phyloP scores from a whole-genome alignment of 805 yeast species.

The Jamesozyma jinghongensis region DNA sequence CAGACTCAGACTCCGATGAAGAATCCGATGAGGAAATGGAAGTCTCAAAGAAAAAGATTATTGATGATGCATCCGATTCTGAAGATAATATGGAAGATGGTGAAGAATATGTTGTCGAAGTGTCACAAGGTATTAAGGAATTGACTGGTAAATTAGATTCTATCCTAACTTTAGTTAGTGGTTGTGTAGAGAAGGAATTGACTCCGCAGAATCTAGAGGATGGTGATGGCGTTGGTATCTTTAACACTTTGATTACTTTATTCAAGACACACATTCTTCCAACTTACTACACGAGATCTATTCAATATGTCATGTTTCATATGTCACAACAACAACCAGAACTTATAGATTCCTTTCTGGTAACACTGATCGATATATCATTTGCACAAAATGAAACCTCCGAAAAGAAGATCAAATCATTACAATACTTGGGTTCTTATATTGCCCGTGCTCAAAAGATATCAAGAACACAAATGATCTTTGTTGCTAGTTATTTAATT shows the following conservation, averaged over 20 bases:
- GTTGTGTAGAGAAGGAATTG: constrained; percentile 40
- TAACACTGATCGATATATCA: constrained; percentile 72
- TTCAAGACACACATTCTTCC: constrained; percentile 80
- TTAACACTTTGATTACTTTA: constrained; percentile 62
- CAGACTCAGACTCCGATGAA: constrained; percentile 1
- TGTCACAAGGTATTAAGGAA: constrained; percentile 40
- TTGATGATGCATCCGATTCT: constrained; percentile 25
- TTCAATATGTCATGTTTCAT: constrained; percentile 77
- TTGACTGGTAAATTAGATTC: constrained; percentile 65
- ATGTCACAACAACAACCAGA: constrained; percentile 75
- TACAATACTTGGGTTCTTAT: constrained; percentile 86
- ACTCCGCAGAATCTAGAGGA: constrained; percentile 42
- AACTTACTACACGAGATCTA: constrained; percentile 82
- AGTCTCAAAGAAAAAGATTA: constrained; percentile 29
- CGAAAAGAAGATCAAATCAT: constrained; percentile 74
- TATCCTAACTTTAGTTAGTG: constrained; percentile 50
- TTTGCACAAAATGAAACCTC: constrained; percentile 58
- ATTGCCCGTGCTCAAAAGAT: constrained; percentile 78
- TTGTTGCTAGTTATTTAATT: constrained; percentile 72
- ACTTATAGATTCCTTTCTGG: constrained; percentile 76
- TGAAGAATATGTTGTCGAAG: constrained; percentile 40
- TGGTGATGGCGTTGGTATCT: constrained; percentile 60
- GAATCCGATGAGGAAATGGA: constrained; percentile 19
- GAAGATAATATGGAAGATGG: constrained; percentile 32
- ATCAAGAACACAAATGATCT: constrained; percentile 61